phyloP scores from a whole-genome alignment of 2,329 filamentous ascomycete species.

The Phyllosticta citrichinensis region DNA sequence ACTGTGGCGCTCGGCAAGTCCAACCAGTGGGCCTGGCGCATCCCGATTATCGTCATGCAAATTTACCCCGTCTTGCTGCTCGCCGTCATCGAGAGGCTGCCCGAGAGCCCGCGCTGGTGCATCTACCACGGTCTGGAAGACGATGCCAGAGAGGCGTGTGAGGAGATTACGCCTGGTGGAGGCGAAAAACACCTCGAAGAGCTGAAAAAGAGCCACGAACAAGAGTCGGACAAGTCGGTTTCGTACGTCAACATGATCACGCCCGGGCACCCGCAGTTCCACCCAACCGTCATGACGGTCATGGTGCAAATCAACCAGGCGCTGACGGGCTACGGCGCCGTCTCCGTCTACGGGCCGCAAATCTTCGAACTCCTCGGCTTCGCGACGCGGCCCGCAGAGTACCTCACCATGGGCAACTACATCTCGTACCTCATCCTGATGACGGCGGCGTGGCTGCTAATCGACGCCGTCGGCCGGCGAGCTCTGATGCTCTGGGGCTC shows the following conservation, averaged over 20 bases:
- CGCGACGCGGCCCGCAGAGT: constrained; percentile 40
- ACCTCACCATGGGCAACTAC: constrained; percentile 51
- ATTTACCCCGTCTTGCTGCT: constrained; percentile 46
- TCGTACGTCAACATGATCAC: constrained; percentile 50
- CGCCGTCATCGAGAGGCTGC: constrained; percentile 42
- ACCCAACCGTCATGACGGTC: constrained; percentile 50
- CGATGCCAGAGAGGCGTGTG: constrained; percentile 41
- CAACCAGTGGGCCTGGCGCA: constrained; percentile 52
- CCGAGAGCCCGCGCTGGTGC: constrained; percentile 50
- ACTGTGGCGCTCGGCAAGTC: constrained; percentile 45
- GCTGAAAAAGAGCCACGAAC: constrained; percentile 40
- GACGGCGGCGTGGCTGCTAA: constrained; percentile 51
- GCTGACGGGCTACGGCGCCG: constrained; percentile 48
- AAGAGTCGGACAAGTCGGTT: constrained; percentile 39
- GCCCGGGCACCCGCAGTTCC: constrained; percentile 46
- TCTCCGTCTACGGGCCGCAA: constrained; percentile 53
- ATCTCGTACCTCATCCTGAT: constrained; percentile 51
- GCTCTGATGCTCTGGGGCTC: constrained; percentile 46
- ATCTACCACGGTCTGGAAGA: constrained; percentile 41
- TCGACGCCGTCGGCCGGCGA: constrained; percentile 46
- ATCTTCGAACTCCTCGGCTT: constrained; percentile 55
- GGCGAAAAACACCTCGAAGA: constrained; percentile 41
- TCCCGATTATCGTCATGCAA: constrained; percentile 53
- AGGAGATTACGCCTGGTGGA: constrained; percentile 41
- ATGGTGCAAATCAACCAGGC: constrained; percentile 55